Evolutionary conservation across 306 rosid genomes (phyloP).

Genomic region (Sesbania bispinosa): DNA sequence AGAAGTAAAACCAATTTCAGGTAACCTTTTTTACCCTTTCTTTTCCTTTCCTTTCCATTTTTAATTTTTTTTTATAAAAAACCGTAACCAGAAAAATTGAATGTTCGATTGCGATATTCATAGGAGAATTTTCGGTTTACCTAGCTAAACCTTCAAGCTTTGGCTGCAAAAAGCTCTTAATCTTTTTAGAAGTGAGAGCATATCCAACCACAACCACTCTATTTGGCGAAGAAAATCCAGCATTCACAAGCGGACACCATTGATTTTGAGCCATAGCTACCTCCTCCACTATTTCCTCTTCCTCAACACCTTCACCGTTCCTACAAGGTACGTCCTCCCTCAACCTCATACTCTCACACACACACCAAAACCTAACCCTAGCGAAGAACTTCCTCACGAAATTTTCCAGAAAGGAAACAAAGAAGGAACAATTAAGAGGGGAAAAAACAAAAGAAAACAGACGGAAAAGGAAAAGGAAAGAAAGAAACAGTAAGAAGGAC

Average conservation of each 20-base stretch:
- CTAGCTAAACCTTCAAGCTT: conserved; percentile 86
- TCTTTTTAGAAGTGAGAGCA: conserved; percentile 92
- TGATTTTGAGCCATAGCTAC: conserved; percentile 21
- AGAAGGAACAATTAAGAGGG: neutral
- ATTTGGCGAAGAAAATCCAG: conserved; percentile 39
- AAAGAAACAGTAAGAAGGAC: neutral
- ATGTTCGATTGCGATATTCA: neutral
- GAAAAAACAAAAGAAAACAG: neutral
- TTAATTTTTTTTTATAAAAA: neutral
- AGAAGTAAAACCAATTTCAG: neutral
- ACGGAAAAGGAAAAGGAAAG: neutral
- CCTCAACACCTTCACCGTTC: conserved; percentile 30
- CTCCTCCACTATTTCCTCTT: conserved; percentile 20
- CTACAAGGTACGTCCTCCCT: conserved; percentile 42
- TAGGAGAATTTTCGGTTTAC: conserved; percentile 30
- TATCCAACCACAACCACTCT: conserved; percentile 71
- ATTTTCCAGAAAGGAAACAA: neutral
- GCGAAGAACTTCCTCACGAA: neutral
- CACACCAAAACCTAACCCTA: conserved; percentile 24
- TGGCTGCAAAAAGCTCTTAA: conserved; percentile 89
- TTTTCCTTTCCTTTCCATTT: too few relatives aligned
- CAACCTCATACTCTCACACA: conserved; percentile 37
- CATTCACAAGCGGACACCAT: conserved; percentile 39
- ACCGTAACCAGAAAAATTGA: neutral
- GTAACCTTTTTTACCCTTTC: too few relatives aligned